Evolutionary conservation across 2,329 filamentous ascomycete species (phyloP), one percentile per base, ranked within the genome.

Genomic region (Pseudonectria foliicola): DNA sequence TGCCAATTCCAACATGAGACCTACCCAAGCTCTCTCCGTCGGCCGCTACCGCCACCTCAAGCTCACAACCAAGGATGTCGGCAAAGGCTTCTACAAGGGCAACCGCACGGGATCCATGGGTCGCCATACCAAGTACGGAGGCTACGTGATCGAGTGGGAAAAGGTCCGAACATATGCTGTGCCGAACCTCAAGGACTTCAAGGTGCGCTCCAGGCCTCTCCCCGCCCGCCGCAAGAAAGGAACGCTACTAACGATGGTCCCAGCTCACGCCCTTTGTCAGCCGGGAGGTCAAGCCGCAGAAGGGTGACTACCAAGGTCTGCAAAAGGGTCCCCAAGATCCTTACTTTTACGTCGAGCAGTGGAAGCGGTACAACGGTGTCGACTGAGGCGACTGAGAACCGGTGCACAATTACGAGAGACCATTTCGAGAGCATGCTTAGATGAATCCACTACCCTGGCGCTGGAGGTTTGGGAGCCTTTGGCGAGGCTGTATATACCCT

Each of bases 11-110:
- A 66, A 58, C 43, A 85, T 85, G 79, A 73, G 77, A 59, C 75
- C 84, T 37, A 85, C 84, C 12, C 70, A 75, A 53, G 60, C 67
- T 45, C 79, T 94, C 53, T 72, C 74, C 50, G 67, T 78, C 53
- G 66, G 78, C 58, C 74, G 76, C 38, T 75, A 87, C 54, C 76
- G 80, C 62, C 87, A 90, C 56, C 70, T 89, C 39, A 73, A 75
- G 34, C 76, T 98, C 55, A 95, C 86, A 10, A 94, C 90, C 49
- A 98, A 98, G 67, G 82, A 92, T 63, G 82, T 90, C 59, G 85
- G 83, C 60, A 86, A 87, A 57, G 90, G 89, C 49, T 98, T 82
- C 77, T 98, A 98, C 78, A 96, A 96, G 73, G 92, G 92, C 58
- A 95, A 84, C 53, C 75, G 89, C 30, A 82, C 87, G 1, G 92